Base-by-base conservation (phyloP, 345 rosid genomes). In the Kernera saxatilis region DNA sequence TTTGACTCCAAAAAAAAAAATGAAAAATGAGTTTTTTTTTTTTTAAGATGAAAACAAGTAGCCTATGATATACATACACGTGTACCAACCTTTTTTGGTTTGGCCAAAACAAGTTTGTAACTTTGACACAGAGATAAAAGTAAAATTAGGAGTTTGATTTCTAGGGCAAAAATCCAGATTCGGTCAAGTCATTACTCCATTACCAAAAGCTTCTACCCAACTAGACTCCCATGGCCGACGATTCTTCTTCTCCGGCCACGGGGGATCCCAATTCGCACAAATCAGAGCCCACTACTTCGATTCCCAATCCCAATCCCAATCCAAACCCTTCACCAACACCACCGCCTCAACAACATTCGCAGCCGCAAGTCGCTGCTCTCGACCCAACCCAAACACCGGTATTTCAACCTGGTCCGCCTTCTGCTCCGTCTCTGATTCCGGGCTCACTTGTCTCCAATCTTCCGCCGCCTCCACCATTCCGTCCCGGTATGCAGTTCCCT, bases 401-500 rank as follows among this genome's bases (percentile, higher is more conserved):
- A 18, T 70, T 46, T 39, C 72, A 56, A 25, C 51, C 70, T 21
- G 54, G 17, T 45, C 73, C 77, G 1, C 78, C 79, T 53, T 69
- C 78, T 6, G 65, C 71, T 60, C 84, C 45, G 46, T 67, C 46
- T 52, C 79, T 70, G 46, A 70, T 83, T 29, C 66, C 87, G 19
- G 88, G 85, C n/a, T 79, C 60, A 0, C 30, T 71, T 51, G 29
- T 80, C 5, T 12, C 82, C 8, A 51, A 71, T 49, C 83, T 71
- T 19, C 88, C 89, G 3, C 78, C 73, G 9, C 79, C 77, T 2
- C 91, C 88, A 10, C 85, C 85, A 5, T 89, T 86, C 79, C 90
- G 91, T 49, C 92, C 92, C 15, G 71, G 81, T 73, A 78, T 84
- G 64, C 97, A 87, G 81, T 90, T 87, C 79, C 46, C 86, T 43